Base-by-base conservation (phyloP, 2,329 filamentous ascomycete species). In the Phyllosticta paracitricarpa region DNA sequence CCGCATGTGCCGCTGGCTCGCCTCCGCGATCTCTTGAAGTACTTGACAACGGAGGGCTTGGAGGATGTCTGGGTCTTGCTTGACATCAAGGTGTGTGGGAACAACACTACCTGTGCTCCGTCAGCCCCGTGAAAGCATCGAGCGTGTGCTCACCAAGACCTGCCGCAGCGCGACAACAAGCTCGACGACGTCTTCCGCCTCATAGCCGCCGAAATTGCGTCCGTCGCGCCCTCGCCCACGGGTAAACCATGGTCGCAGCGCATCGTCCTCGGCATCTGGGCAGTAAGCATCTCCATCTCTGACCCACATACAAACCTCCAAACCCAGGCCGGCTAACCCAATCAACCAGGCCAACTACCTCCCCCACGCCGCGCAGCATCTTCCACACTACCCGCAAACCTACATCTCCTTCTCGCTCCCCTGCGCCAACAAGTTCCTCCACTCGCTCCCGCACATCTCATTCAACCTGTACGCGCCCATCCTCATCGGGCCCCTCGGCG, bases 261-360 rank as follows among this genome's bases (percentile, higher is more conserved):
- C 28, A 80, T 97, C 57, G 78, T 95, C 0, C 77, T 96, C 1
- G 93, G 92, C 54, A 88, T 86, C 70, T 97, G 93, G 93, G 86
- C 86, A 57, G 85, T 88, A 64, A 61, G 71, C 66, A 59, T 6
- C 5, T 8, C 25, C 10, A 62, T 48, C 54, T 57, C 24, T 9
- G 26, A 7, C 24, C 54, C 26, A 30, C 17, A 28, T 52, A 30
- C 26, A 24, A 22, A 70, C n/a, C 12, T 24, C 40, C 40, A 3
- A 40, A 14, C 24, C 58, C 56, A 12, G 65, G 26, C 22, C 19
- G 24, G 52, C 10, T 1, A 52, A 10, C 12, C 33, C 19, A 22
- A 22, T 22, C 19, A 22, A 2, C 9, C 55, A 87, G 80, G 81
- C 85, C 19, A 84, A 84, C 68, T 92, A 87, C 74, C 77, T 96